These are phyloP conservation scores for Domatiomyces globalis DNA, from an alignment of 2,329 filamentous ascomycete genomes.

Conservation along the genomic window DNA sequence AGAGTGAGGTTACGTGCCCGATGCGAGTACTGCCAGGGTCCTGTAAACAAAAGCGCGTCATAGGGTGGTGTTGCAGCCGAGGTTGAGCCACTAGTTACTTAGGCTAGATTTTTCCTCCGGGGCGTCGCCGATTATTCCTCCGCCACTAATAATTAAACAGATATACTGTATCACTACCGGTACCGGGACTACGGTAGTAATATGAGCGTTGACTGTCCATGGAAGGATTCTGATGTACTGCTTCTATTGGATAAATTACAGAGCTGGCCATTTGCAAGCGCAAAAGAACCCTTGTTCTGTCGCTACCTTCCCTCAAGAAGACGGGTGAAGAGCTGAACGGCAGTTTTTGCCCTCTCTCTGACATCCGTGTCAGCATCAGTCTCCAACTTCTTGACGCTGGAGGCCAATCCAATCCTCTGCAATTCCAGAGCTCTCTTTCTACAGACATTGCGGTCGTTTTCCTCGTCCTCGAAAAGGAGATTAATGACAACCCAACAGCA, in stretches of 20 bases:
- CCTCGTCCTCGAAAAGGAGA: slow-evolving; percentile 68
- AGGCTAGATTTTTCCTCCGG: background rate
- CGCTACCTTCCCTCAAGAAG: slow-evolving; percentile 2
- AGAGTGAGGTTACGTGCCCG: background rate
- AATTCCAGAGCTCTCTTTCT: slow-evolving; percentile 55
- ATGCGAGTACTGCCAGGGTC: background rate
- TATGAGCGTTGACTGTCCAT: no score
- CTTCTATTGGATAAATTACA: background rate
- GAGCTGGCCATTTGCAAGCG: no score
- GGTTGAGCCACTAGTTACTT: background rate
- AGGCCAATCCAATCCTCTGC: slow-evolving; percentile 54
- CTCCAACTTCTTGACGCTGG: slow-evolving; percentile 48
- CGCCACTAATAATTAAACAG: no score
- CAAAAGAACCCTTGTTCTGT: no score
- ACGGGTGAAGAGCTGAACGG: slow-evolving; percentile 43
- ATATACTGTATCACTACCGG: no score
- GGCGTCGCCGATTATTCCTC: background rate
- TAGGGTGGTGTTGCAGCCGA: background rate
- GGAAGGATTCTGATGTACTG: no score
- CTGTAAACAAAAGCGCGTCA: background rate
- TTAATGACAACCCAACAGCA: slow-evolving; percentile 78
- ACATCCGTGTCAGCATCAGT: slow-evolving; percentile 68
- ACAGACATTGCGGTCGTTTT: slow-evolving; percentile 37
- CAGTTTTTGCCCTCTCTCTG: slow-evolving; percentile 67
- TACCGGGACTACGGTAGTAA: no score